Conservation (phyloP, 345 rosid species). For the Abelmoschus esculentus region DNA sequence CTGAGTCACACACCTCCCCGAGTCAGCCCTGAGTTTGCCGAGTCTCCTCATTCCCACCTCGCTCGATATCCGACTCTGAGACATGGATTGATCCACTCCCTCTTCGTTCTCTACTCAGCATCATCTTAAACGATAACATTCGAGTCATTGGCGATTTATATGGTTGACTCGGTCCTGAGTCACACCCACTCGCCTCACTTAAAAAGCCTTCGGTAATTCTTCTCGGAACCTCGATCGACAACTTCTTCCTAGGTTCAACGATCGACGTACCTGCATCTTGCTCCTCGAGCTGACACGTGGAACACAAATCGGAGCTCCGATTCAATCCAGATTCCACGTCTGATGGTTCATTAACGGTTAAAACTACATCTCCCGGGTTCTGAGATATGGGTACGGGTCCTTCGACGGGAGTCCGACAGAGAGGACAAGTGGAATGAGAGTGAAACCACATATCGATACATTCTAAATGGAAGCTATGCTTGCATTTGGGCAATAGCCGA, state of each 20-base stretch:
- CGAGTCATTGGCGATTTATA: slow-evolving; percentile 52
- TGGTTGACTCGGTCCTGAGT: slow-evolving; percentile 29
- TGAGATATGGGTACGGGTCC: not conserved
- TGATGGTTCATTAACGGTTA: slow-evolving; percentile 8
- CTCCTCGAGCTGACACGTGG: slow-evolving; percentile 23
- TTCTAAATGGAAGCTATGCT: slow-evolving; percentile 70
- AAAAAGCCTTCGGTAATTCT: slow-evolving; percentile 25
- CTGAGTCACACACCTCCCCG: not conserved
- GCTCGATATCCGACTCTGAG: slow-evolving; percentile 37
- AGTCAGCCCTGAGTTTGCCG: slow-evolving; percentile 10
- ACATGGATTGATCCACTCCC: slow-evolving; percentile 5
- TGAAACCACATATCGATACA: slow-evolving; percentile 98
- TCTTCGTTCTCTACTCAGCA: slow-evolving; percentile 46
- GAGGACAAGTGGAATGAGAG: slow-evolving; percentile 85
- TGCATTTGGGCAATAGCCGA: slow-evolving; percentile 71
- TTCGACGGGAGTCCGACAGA: slow-evolving; percentile 77
- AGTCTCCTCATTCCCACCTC: slow-evolving; percentile 30
- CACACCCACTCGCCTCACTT: slow-evolving; percentile 12
- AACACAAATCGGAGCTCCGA: slow-evolving; percentile 23
- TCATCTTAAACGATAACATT: slow-evolving; percentile 49
- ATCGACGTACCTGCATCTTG: slow-evolving; percentile 15
- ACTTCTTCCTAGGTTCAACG: slow-evolving; percentile 29
- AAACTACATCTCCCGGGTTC: slow-evolving; percentile 18
- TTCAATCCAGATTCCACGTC: slow-evolving; percentile 21
- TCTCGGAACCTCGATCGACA: slow-evolving; percentile 30